Evolutionary conservation across 2,329 filamentous ascomycete species (phyloP).

Genomic region (Sclerotinia spermophila): DNA sequence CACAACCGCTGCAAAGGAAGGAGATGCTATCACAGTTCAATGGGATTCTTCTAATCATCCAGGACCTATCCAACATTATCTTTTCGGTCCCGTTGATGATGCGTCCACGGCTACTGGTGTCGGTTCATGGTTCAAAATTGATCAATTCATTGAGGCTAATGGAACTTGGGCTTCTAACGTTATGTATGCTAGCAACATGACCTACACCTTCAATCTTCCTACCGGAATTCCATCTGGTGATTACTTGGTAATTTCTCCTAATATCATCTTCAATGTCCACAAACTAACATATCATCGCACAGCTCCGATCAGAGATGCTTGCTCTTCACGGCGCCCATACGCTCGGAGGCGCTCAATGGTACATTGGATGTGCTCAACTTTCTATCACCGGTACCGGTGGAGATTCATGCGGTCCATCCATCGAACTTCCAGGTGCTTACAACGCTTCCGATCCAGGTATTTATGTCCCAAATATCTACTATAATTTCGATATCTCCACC

Average conservation of each 20-base stretch:
- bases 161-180: constrained; percentile 36
- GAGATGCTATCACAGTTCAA: constrained; percentile 39
- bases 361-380: constrained; percentile 32
- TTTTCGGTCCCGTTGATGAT: constrained; percentile 34
- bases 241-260: constrained; percentile 23
- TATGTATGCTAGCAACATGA: constrained; percentile 32
- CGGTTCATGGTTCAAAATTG: constrained; percentile 37
- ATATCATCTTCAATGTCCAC: too few species aligned
- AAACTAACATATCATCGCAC: not conserved
- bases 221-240: constrained; percentile 28
- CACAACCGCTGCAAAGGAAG: constrained; percentile 37
- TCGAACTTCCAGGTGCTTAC: constrained; percentile 30
- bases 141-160: constrained; percentile 32
- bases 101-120: constrained; percentile 34
- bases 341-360: constrained; percentile 29
- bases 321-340: constrained; percentile 30
- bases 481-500: constrained; percentile 25
- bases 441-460: constrained; percentile 26
- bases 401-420: constrained; percentile 24
- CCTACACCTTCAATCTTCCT: constrained; percentile 29
- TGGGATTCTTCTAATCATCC: constrained; percentile 41
- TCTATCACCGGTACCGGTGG: constrained; percentile 27
- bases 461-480: constrained; percentile 30
- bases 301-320: constrained; percentile 31
- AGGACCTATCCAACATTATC: constrained; percentile 42